Evolutionary conservation across 441 rosid species (phyloP).

Genomic region (Croton setiger): DNA sequence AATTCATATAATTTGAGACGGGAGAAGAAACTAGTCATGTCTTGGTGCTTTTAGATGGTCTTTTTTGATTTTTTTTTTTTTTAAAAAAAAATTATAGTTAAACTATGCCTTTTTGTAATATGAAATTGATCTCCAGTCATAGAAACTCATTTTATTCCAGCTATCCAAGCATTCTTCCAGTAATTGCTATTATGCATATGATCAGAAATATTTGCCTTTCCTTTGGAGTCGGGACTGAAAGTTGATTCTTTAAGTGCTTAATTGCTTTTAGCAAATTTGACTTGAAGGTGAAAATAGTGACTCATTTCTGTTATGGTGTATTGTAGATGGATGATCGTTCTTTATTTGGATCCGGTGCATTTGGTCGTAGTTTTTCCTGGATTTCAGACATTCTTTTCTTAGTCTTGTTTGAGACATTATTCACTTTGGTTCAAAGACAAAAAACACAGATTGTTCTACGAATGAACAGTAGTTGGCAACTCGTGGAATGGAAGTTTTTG

Average conservation of each 20-base stretch:
- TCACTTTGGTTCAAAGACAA: slow-evolving; percentile 16
- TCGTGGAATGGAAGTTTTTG: slow-evolving; percentile 19
- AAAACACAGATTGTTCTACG: background rate
- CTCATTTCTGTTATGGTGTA: slow-evolving; percentile 22
- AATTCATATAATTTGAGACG: background rate
- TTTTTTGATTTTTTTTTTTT: too few species aligned
- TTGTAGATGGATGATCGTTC: slow-evolving; percentile 60
- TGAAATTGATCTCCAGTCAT: background rate
- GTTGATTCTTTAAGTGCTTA: background rate
- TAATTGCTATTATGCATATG: background rate
- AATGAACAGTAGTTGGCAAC: slow-evolving; percentile 18
- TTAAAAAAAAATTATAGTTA: too few species aligned
- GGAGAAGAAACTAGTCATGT: background rate
- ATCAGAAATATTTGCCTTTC: slow-evolving; percentile 8
- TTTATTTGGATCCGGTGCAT: slow-evolving; percentile 28
- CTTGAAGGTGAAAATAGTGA: slow-evolving; percentile 1
- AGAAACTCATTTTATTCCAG: background rate
- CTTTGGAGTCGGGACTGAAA: background rate
- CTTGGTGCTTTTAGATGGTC: background rate
- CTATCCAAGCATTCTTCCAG: background rate
- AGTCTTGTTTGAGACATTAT: slow-evolving; percentile 29
- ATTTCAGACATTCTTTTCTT: slow-evolving; percentile 23
- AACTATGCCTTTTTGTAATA: background rate
- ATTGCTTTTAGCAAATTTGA: slow-evolving; percentile 7
- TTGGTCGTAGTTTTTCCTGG: slow-evolving; percentile 24